Conservation (phyloP, 495 filamentous ascomycete species). For the Elasticomyces elasticus region DNA sequence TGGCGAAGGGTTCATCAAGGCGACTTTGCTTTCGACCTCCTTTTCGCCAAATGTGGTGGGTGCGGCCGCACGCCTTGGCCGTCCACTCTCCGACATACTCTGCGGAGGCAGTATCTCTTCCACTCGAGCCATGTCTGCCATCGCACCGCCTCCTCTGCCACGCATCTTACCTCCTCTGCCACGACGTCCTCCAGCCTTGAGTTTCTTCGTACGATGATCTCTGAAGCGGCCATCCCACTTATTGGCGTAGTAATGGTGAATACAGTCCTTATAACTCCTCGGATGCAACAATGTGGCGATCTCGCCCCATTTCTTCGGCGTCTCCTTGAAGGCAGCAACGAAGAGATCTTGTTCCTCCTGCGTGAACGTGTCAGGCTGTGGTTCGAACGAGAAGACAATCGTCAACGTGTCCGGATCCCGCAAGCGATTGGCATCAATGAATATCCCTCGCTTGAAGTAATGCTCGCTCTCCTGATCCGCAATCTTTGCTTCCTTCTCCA, state of each 20-base stretch:
- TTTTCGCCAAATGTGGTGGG: constrained; percentile 54
- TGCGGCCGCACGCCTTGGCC: constrained; percentile 59
- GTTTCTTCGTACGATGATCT: constrained; percentile 61
- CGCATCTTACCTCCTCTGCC: constrained; percentile 35
- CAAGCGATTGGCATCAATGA: constrained; percentile 63
- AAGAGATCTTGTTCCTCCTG: constrained; percentile 68
- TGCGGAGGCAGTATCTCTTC: constrained; percentile 18
- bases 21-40: constrained; percentile 29
- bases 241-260: constrained; percentile 90
- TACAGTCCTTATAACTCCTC: constrained; percentile 74
- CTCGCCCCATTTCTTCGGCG: constrained; percentile 86
- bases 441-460: constrained; percentile 34
- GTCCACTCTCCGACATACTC: constrained; percentile 52
- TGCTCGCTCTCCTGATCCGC: constrained; percentile 56
- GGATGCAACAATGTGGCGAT: constrained; percentile 64
- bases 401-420: constrained; percentile 58
- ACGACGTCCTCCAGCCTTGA: constrained; percentile 52
- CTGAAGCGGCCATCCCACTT: constrained; percentile 84
- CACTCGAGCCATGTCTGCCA: constrained; percentile 21
- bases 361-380: constrained; percentile 74
- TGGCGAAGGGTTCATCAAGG: constrained; percentile 34
- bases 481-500: constrained; percentile 73
- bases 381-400: constrained; percentile 59
- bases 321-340: constrained; percentile 64
- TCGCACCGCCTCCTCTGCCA: constrained; percentile 36